Conservation (phyloP, 1,284 basidiomycete species). For the Cutaneotrichosporon dermatis region DNA sequence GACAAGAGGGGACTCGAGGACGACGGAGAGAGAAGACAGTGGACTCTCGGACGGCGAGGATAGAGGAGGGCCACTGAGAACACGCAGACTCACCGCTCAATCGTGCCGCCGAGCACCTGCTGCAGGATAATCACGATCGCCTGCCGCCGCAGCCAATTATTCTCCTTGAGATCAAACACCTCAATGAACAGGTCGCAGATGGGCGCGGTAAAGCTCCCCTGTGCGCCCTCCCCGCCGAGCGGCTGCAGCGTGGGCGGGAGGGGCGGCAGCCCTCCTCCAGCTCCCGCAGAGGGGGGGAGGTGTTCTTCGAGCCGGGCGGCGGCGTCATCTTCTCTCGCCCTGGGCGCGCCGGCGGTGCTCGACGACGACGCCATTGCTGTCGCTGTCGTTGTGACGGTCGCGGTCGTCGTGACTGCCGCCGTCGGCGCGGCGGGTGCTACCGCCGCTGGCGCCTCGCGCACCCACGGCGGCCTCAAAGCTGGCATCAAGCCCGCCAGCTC, state of each 20-base stretch:
- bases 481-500: slow-evolving; percentile 23
- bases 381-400: neutral
- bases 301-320: slow-evolving; percentile 25
- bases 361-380: neutral
- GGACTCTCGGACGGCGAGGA: too few relatives aligned
- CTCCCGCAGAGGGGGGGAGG: slow-evolving; percentile 44
- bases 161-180: slow-evolving; percentile 89
- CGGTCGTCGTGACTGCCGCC: neutral
- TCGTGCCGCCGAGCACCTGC: slow-evolving; percentile 89
- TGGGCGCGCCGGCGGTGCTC: neutral
- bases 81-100: slow-evolving; percentile 70
- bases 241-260: slow-evolving; percentile 59
- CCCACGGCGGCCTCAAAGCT: neutral
- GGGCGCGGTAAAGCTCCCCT: slow-evolving; percentile 77
- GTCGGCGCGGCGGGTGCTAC: neutral
- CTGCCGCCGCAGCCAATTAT: slow-evolving; percentile 92
- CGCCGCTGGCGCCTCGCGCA: neutral
- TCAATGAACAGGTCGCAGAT: slow-evolving; percentile 91
- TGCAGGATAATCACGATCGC: slow-evolving; percentile 94
- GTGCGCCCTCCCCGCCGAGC: slow-evolving; percentile 73
- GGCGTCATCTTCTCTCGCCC: neutral
- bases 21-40: too few relatives aligned
- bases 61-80: too few relatives aligned
- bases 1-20: too few relatives aligned
- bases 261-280: slow-evolving; percentile 29